Evolutionary conservation across 1,284 basidiomycete species (phyloP).

Genomic region (Puccinia sorghi): DNA sequence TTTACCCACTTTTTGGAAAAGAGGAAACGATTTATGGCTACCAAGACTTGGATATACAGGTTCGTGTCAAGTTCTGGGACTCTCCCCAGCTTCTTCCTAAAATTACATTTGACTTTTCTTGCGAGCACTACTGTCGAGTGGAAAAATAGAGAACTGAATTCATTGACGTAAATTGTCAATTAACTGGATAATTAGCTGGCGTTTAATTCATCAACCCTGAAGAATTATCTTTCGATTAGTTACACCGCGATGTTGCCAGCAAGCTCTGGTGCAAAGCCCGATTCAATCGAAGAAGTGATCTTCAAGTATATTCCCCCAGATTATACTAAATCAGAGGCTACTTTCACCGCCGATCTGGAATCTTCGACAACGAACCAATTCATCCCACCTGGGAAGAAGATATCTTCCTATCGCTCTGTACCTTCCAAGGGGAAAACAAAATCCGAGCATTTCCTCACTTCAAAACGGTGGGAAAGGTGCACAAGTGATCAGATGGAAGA

Average conservation of each 20-base stretch:
- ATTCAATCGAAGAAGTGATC: conserved; percentile 79
- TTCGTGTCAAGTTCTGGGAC: conserved; percentile 57
- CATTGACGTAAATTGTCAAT: not conserved
- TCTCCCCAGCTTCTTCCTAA: not conserved
- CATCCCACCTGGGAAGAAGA: conserved; percentile 39
- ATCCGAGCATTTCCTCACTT: conserved; percentile 3
- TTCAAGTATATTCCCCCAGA: conserved; percentile 76
- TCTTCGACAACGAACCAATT: conserved; percentile 6
- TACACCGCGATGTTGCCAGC: conserved; percentile 70
- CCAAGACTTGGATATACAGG: conserved; percentile 75
- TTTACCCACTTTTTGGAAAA: conserved; percentile 76
- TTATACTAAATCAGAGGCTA: conserved; percentile 48
- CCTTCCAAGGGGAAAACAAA: conserved; percentile 46
- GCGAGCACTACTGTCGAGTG: not conserved
- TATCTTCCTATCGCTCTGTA: conserved; percentile 46
- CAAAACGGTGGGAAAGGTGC: conserved; percentile 35
- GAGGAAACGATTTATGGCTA: conserved; percentile 97
- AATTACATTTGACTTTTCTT: no score
- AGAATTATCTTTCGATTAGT: conserved; percentile 71
- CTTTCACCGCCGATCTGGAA: conserved; percentile 31
- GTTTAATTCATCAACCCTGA: conserved; percentile 82
- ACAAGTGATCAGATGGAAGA: conserved; percentile 24
- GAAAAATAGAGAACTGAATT: not conserved
- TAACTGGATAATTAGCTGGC: conserved; percentile 64
- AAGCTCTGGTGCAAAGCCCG: conserved; percentile 70